Evolutionary conservation across 2,329 filamentous ascomycete genomes (phyloP), one percentile per base, ranked within the genome.

Genomic region (Exophiala mesophila): DNA sequence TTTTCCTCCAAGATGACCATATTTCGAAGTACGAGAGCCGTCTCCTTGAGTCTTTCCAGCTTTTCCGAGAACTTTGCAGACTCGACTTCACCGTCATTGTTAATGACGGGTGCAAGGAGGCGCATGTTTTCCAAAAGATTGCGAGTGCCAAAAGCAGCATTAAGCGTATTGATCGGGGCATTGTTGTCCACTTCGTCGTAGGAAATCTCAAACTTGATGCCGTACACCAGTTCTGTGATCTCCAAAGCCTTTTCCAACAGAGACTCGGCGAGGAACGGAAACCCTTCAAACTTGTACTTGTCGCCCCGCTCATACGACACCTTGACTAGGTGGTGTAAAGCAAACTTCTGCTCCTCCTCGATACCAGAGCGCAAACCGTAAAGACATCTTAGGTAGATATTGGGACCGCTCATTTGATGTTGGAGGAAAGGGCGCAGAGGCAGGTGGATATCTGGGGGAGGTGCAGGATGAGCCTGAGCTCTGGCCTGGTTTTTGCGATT

Each of bases 1-100:
- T 98, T 98, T 49, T 95, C 88, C 16, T 82, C 78, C 15, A 96
- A 71, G 64, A 94, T 85, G n/a, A 89, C 83, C 88, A 98, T 96
- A 62, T 98, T 98, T 38, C 92, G 80, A 31, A 97, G 73, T 13
- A 94, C 89, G 34, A 97, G 70, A 15, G 84, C 82, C 2, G 92
- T 88, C 63, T 97, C 89, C 17, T 84, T 90, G 49, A 94, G 76
- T 52, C 87, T 78, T 9, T 85, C 77, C 47, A 97, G 72, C 30
- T 76, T 71, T 50, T 88, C 81, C 10, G 78, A 74, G 4, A 81
- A 74, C 20, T 79, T 78, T 0, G 34, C 44, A 10, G 44, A 38
- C 30, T 50, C 47, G 10, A 54, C n/a, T 15, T 47, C 42, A 20
- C 49, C 77, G 49, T 85, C 81, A 2, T 80, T 71, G 12, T 82